phyloP scores from a whole-genome alignment of 2,329 filamentous ascomycete species.

The Mycosphaerella arachidis region DNA sequence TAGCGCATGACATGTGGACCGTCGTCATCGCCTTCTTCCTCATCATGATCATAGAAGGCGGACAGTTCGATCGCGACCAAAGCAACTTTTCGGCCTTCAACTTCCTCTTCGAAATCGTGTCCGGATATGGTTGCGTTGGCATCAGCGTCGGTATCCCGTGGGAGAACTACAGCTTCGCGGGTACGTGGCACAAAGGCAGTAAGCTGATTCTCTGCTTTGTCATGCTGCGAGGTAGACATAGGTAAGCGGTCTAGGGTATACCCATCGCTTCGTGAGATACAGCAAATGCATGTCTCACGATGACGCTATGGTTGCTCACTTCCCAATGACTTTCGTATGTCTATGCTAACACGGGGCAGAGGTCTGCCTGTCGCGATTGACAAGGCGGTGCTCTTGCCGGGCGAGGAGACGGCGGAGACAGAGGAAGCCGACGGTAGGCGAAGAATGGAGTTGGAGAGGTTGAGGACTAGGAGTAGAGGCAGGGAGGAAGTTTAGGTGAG shows the following conservation, averaged over 20 bases:
- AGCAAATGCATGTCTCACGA: too few relatives aligned
- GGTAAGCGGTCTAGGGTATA: too few relatives aligned
- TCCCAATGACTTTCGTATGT: too few relatives aligned
- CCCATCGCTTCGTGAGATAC: too few relatives aligned
- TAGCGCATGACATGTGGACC: slow-evolving; percentile 46
- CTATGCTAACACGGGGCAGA: slow-evolving; percentile 39
- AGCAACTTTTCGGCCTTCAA: slow-evolving; percentile 41
- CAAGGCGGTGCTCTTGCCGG: slow-evolving; percentile 39
- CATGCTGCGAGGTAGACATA: slow-evolving; percentile 47
- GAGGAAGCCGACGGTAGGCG: slow-evolving; percentile 37
- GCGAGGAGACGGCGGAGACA: slow-evolving; percentile 28
- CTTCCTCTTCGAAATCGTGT: slow-evolving; percentile 45
- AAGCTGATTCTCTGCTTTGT: slow-evolving; percentile 54
- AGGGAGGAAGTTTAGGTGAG: not conserved
- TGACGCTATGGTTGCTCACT: too few relatives aligned
- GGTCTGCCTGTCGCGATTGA: slow-evolving; percentile 55
- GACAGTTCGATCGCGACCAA: slow-evolving; percentile 35
- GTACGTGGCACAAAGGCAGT: slow-evolving; percentile 43
- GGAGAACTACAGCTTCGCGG: slow-evolving; percentile 44
- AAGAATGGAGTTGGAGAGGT: slow-evolving; percentile 6
- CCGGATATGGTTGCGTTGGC: slow-evolving; percentile 41
- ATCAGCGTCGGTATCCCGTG: slow-evolving; percentile 45
- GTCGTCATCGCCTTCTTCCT: slow-evolving; percentile 43
- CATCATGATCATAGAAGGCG: slow-evolving; percentile 43
- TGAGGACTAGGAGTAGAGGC: slow-evolving; percentile 17